Conservation (phyloP, 805 yeast species). For the Saturnispora sekii region DNA sequence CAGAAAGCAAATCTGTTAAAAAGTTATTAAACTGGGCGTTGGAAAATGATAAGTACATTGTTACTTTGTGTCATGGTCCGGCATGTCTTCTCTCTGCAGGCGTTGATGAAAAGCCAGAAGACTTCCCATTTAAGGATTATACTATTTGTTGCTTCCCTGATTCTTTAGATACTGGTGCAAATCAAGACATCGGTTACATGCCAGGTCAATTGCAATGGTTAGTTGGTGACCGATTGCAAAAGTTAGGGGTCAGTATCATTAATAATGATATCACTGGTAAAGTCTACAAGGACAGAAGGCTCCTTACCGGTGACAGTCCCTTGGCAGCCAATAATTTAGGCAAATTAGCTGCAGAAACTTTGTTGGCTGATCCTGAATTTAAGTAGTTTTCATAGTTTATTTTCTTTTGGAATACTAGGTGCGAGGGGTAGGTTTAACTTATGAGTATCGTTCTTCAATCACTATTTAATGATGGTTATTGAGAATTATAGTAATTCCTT, state of each 20-base stretch:
- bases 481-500: too few relatives aligned
- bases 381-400: background rate
- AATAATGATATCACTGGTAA: conserved; percentile 8
- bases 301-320: conserved; percentile 10
- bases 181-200: conserved; percentile 10
- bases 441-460: conserved; percentile 85
- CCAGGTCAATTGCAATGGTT: conserved; percentile 11
- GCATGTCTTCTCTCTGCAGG: conserved; percentile 7
- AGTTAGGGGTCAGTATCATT: conserved; percentile 4
- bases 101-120: conserved; percentile 3
- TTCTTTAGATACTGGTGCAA: conserved; percentile 10
- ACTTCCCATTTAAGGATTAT: conserved; percentile 8
- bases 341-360: conserved; percentile 9
- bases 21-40: conserved; percentile 8
- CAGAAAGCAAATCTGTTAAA: conserved; percentile 6
- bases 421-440: too few relatives aligned
- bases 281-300: conserved; percentile 4
- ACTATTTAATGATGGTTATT: too few relatives aligned
- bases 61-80: conserved; percentile 10
- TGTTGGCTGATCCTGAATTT: conserved; percentile 5
- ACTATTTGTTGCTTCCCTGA: conserved; percentile 8
- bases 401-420: too few relatives aligned
- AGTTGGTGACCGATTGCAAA: conserved; percentile 6
- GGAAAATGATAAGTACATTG: conserved; percentile 6
- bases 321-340: conserved; percentile 9